Base-by-base conservation (phyloP, 2,329 filamentous ascomycete genomes). In the Botrytis elliptica region DNA sequence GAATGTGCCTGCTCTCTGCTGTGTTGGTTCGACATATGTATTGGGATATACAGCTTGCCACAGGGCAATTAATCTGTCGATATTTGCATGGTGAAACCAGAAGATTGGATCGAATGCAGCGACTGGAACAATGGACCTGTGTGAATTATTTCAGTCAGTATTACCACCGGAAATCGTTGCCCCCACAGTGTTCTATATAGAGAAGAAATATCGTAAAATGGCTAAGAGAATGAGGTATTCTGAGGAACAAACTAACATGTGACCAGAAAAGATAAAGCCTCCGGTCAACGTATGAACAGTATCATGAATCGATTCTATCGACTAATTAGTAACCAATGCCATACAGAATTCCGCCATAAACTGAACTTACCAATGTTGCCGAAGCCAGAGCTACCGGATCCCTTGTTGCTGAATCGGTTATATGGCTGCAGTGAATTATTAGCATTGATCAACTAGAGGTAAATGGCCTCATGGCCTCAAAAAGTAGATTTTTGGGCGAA, bases 21-120 rank as follows among this genome's bases (percentile, higher is more conserved):
- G 77, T 74, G 88, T 85, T 0, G 90, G 86, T 25, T 85, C 82
- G 9, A 94, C 86, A 83, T 90, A 95, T 40, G 87, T 87, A 38
- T 89, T 83, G 0, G 91, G 91, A 76, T 95, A 87, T 25, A 95
- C 82, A 0, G 86, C 84, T 82, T 95, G 92, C 92, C 92, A 96
- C 73, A 96, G 86, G 49, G 92, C 88, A 75, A 94, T 88, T 40
- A 92, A 82, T 6, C 93, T 88, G 79, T 96, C 93, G 20, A 93
- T 86, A 82, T 92, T 94, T 55, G 84, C 72, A 38, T 76, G 75
- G 52, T 76, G 75, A 20, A 75, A 62, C 75, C 74, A 74, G 86
- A 76, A 76, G 22, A 93, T 83, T 0, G 93, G 93, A 78, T 96
- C 93, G 79, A 93, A 96, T 0, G 91, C 88, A 89, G 88, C 46